Evolutionary conservation across 2,329 filamentous ascomycete species (phyloP).

Genomic region (Clonostachys sp.): DNA sequence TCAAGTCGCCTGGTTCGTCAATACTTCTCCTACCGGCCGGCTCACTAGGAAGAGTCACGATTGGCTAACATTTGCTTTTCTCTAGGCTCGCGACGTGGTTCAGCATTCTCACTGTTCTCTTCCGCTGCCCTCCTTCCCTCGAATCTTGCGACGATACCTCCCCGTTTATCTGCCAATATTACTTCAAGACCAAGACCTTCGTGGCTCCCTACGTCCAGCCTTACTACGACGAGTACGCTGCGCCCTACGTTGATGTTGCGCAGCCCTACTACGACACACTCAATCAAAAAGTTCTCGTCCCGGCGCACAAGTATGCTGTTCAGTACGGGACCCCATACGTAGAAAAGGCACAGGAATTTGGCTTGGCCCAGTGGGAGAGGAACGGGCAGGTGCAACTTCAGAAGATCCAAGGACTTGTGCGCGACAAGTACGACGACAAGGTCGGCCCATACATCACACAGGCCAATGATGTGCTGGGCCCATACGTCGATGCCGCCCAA

Average conservation of each 20-base stretch:
- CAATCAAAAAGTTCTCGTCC: slow-evolving; percentile 62
- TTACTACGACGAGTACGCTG: slow-evolving; percentile 81
- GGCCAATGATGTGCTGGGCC: slow-evolving; percentile 51
- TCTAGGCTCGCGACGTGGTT: slow-evolving; percentile 80
- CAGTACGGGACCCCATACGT: slow-evolving; percentile 74
- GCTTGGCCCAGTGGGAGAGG: slow-evolving; percentile 71
- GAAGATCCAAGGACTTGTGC: slow-evolving; percentile 56
- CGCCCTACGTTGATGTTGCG: slow-evolving; percentile 72
- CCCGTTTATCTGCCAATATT: slow-evolving; percentile 78
- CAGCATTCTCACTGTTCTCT: slow-evolving; percentile 71
- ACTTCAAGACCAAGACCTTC: slow-evolving; percentile 60
- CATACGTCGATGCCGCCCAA: slow-evolving; percentile 67
- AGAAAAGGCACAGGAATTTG: slow-evolving; percentile 61
- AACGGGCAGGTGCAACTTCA: slow-evolving; percentile 71
- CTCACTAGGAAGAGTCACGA: not conserved
- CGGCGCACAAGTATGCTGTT: slow-evolving; percentile 61
- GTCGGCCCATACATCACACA: slow-evolving; percentile 72
- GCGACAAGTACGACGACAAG: slow-evolving; percentile 62
- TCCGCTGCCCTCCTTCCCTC: slow-evolving; percentile 73
- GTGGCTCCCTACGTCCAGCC: slow-evolving; percentile 74
- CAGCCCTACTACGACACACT: slow-evolving; percentile 69
- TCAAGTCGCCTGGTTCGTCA: slow-evolving; percentile 47
- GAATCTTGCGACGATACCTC: slow-evolving; percentile 65
- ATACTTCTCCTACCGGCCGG: slow-evolving; percentile 1
- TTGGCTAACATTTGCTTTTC: not conserved